Percentiles rank a stretch among this genome's conserved stretches.
Conservation (phyloP, 1,284 basidiomycete species). For the Hemileia vastatrix region DNA sequence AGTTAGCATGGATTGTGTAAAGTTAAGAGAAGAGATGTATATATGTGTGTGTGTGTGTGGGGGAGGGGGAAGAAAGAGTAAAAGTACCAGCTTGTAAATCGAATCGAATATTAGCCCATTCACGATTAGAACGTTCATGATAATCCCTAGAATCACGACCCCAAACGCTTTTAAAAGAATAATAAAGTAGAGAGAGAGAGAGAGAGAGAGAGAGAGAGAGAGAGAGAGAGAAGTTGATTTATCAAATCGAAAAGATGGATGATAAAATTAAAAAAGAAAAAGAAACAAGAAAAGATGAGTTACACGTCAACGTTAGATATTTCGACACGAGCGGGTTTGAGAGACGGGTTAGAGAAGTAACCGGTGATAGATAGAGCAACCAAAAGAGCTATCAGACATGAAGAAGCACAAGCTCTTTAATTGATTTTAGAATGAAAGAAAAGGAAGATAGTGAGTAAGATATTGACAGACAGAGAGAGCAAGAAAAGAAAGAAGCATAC, state of each 20-base stretch:
- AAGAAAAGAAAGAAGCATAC: no score
- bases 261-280: not conserved
- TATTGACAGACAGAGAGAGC: no score
- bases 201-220: not conserved
- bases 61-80: not conserved
- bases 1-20: not conserved
- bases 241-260: not conserved
- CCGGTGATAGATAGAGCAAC: constrained; percentile 4
- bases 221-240: not conserved
- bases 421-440: no score
- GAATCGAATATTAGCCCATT: constrained; percentile 20
- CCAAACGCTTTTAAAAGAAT: constrained; percentile 5
- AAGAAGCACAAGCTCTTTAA: constrained; percentile 12
- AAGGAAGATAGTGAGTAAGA: no score
- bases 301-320: constrained; percentile 19
- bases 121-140: constrained; percentile 10
- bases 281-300: not conserved
- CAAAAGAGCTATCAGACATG: not conserved
- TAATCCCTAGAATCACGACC: constrained; percentile 18
- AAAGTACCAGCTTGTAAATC: constrained; percentile 8
- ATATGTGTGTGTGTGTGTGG: not conserved
- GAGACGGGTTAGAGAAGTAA: constrained; percentile 4
- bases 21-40: not conserved
- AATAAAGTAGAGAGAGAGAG: not conserved
- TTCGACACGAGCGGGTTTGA: constrained; percentile 17